Evolutionary conservation across 148 eudicot genomes (phyloP).

Genomic region (Rhododendron molle): DNA sequence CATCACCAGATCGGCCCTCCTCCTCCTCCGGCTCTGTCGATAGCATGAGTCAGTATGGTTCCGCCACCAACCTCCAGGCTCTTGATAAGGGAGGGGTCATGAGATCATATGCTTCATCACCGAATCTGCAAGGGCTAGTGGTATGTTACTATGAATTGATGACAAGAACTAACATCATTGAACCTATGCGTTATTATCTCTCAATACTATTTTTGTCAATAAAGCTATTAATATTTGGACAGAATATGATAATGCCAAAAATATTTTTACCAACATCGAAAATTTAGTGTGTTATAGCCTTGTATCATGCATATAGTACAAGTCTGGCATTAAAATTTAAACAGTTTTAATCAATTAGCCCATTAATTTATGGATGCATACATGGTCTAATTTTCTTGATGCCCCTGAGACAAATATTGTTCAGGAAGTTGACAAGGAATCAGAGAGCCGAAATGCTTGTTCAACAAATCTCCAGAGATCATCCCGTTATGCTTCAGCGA

Average conservation of each 20-base stretch:
- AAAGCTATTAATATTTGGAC: not conserved
- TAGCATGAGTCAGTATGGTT: slow-evolving; percentile 42
- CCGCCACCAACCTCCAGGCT: slow-evolving; percentile 39
- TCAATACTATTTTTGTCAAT: not conserved
- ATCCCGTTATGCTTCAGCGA: slow-evolving; percentile 30
- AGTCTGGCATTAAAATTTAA: too few species aligned
- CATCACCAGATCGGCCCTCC: slow-evolving; percentile 20
- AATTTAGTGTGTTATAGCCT: not conserved
- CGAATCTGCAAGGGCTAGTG: slow-evolving; percentile 39
- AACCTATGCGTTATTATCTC: too few species aligned
- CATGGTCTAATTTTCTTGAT: not conserved
- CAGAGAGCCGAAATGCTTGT: slow-evolving; percentile 28
- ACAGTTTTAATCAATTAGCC: too few species aligned
- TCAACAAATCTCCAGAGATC: slow-evolving; percentile 23
- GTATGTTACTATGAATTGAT: not conserved
- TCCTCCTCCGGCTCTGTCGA: slow-evolving; percentile 21
- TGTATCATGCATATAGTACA: not conserved
- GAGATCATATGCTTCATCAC: slow-evolving; percentile 40
- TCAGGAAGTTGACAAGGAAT: slow-evolving; percentile 29
- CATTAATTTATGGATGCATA: too few species aligned
- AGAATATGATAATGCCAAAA: not conserved
- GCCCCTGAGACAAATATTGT: slow-evolving; percentile 32
- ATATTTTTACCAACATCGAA: not conserved
- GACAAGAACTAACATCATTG: too few species aligned
- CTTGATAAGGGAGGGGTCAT: slow-evolving; percentile 20